Evolutionary conservation across 495 filamentous ascomycete species (phyloP), one percentile per base, ranked within the genome.

Genomic region (Xylaria grammica): DNA sequence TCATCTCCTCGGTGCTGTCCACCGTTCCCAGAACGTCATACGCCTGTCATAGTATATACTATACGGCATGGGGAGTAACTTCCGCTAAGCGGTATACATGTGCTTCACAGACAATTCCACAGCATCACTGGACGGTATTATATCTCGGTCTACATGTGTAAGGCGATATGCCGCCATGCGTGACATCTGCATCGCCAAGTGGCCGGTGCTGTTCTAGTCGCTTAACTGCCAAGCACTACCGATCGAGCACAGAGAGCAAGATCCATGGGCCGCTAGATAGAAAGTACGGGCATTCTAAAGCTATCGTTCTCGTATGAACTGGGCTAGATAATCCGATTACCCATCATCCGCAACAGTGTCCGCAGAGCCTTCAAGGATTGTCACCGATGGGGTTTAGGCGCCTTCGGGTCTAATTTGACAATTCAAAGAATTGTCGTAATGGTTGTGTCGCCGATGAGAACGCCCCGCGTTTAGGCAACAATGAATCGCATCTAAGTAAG

Each of bases 401-500:
- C 34, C 15, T 30, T 60, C 27, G 19, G 15, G 17, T 27, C 9
- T 30, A 34, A 52, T 61, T 61, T 34, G 38, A 50, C 49, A 54
- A 45, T 20, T 52, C 59, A 40, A 27, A 26, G 15, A n/a, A 45
- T 34, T 19, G 38, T 29, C 30, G 20, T 24, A 4, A 20, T 20
- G 38, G n/a, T 22, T 20, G 27, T 62, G 48, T 62, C 36, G 34
- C 59, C 15, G 49, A 44, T 26, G 24, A 30, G 48, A 53, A 40
- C 20, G 59, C 30, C 48, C 38, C 20, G 50, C 46, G 46, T 36
- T 44, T 56, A 63, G 51, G 60, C 60, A 55, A 38, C 50, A 55
- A 48, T 45, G 11, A 24, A 19, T 48, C 32, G 30, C 42, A 22
- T 30, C 36, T n/a, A 32, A 48, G 51, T 27, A 29, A 26, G 17